Base-by-base conservation (phyloP, 139 green algal species). In the Coelastrella sp. region DNA sequence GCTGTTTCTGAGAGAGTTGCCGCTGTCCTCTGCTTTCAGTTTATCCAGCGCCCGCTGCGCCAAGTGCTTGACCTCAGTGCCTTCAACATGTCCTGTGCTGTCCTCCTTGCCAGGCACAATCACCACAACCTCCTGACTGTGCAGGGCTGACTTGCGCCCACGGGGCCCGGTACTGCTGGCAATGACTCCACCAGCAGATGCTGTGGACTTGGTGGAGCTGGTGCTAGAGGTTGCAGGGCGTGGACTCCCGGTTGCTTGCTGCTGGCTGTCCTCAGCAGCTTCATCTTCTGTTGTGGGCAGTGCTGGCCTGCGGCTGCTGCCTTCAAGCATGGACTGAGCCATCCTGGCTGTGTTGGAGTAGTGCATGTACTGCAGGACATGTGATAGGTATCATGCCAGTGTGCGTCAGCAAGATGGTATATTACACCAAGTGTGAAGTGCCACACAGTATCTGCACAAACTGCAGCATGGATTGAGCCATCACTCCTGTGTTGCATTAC, bases 341-440 rank as follows among this genome's bases (percentile, higher is more conserved):
- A 88, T 88, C 7, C 23, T 58, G 19, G 83, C 83, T 19, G 83
- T 66, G 7, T 68, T 54, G 47, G 20, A 71, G 83, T 88, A 88
- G 68, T 88, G 68, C 83, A 88, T 88, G 68, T 71, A 88, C 83
- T 88, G 83, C 65, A 65, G 16, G 80, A 5, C 32, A 64, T 59
- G n/a, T 10, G n/a, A 57, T 80, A 59, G 3, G 32, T 11, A n/a
- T n/a, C n/a, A n/a, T n/a, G n/a, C n/a, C n/a, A n/a, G n/a, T n/a
- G n/a, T n/a, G n/a, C n/a, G n/a, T n/a, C n/a, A n/a, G n/a, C n/a
- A n/a, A n/a, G n/a, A n/a, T n/a, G n/a, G n/a, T n/a, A n/a, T n/a
- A n/a, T n/a, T n/a, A n/a, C n/a, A n/a, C n/a, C n/a, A n/a, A n/a
- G n/a, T n/a, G n/a, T n/a, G n/a, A n/a, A n/a, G n/a, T n/a, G n/a